Conservation (phyloP, 2,329 filamentous ascomycete genomes). For the Fusarium falciforme region DNA sequence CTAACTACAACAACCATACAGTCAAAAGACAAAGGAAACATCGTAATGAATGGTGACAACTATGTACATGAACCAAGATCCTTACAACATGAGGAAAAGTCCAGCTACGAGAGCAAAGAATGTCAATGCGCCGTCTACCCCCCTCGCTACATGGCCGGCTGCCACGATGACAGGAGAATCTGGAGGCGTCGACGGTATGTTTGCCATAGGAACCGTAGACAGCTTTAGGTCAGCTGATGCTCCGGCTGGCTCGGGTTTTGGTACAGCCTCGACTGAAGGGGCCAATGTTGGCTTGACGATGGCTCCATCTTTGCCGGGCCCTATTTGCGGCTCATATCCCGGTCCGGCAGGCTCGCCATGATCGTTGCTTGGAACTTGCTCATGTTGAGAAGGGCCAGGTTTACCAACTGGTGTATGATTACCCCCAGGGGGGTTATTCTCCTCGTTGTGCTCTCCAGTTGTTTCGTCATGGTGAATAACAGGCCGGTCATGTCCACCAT, state of each 20-base stretch:
- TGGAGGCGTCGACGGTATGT: not conserved
- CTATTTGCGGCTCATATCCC: not conserved
- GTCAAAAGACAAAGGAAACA: not conserved
- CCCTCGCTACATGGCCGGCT: not conserved
- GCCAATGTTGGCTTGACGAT: not conserved
- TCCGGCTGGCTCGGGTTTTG: not conserved
- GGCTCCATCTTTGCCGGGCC: not conserved
- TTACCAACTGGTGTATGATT: not conserved
- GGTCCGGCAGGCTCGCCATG: not conserved
- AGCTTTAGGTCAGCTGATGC: not conserved
- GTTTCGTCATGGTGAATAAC: not conserved
- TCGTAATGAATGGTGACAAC: not conserved
- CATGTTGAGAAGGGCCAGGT: not conserved
- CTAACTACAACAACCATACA: too few relatives aligned
- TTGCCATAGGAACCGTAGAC: not conserved
- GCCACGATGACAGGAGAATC: not conserved
- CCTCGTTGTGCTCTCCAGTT: not conserved
- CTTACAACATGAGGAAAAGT: not conserved
- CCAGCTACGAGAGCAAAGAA: not conserved
- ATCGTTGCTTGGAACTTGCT: not conserved
- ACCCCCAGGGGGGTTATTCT: not conserved
- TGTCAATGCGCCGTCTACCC: not conserved
- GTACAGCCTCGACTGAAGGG: not conserved
- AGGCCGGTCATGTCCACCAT: not conserved
- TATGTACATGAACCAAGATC: not conserved